phyloP scores from a whole-genome alignment of 257 asterid species.

The Nemophila menziesii region DNA sequence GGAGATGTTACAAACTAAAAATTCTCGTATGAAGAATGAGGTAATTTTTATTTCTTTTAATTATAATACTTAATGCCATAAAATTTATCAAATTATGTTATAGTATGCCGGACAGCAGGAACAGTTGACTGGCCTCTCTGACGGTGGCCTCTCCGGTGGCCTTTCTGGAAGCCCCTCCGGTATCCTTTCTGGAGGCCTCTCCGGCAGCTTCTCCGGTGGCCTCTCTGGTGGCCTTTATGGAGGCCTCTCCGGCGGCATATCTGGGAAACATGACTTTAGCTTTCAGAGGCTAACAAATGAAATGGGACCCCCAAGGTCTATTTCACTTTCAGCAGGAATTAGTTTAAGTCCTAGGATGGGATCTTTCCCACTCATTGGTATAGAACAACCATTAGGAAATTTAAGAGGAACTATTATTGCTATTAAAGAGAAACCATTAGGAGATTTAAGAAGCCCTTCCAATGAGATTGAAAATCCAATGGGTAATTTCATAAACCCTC shows the following conservation, averaged over 20 bases:
- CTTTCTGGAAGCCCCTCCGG: no score
- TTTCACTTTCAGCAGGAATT: conserved; percentile 8
- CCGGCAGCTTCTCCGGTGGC: no score
- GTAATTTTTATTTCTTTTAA: conserved; percentile 5
- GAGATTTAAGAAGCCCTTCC: no score
- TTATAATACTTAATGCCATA: neutral
- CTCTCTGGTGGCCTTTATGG: no score
- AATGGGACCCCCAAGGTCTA: conserved; percentile 11
- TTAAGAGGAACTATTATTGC: conserved; percentile 9
- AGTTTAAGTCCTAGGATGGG: conserved; percentile 15
- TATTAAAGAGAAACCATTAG: no score
- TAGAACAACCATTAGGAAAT: conserved; percentile 7
- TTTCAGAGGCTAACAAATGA: conserved; percentile 7
- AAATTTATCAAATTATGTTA: no score
- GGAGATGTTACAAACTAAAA: conserved; percentile 36
- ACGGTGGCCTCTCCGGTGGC: no score
- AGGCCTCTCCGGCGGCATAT: no score
- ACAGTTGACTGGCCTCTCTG: conserved; percentile 15
- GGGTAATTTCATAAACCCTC: no score
- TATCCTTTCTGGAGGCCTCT: no score
- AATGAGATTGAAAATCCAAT: no score
- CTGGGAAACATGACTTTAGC: conserved; percentile 17
- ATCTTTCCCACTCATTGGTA: conserved; percentile 8
- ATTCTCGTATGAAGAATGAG: conserved; percentile 42
- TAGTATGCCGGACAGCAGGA: conserved; percentile 26